Base-by-base conservation (phyloP, 495 filamentous ascomycete genomes). In the Talaromyces liani region DNA sequence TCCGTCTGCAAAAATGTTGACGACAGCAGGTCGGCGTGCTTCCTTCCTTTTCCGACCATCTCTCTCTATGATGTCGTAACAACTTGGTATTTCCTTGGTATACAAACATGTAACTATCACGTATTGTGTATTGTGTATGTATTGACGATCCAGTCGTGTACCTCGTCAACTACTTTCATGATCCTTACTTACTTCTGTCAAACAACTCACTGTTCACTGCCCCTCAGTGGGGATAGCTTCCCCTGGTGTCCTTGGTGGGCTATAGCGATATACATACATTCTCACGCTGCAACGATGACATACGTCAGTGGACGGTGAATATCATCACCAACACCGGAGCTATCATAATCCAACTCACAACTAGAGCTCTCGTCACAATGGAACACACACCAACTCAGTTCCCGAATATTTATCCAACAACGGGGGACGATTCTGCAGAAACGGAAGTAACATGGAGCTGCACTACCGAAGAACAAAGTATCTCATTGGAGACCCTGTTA, bases 291-390 rank as follows among this genome's bases (percentile, higher is more conserved):
- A 49, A 49, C 7, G 9, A 47, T 18, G 36, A 60, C 58, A 47
- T 49, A 20, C 45, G n/a, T 12, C 18, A 22, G n/a, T 49, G n/a
- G 45, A 49, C 45, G 18, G 6, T 47, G 41, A 18, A 18, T 18
- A 6, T 36, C n/a, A 59, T 29, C 27, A 2, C 18, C 10, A 14
- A 22, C 22, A 14, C 18, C 14, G 36, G n/a, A 39, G 31, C 33
- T 5, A n/a, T 14, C 58, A 41, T 47, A 14, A 24, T n/a, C 7
- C 22, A 22, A 10, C 34, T 27, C n/a, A n/a, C 33, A 39, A 2
- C 78, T 20, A 98, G 73, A 69, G 97, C 92, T 66, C 91, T 86
- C 82, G 34, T 87, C 82, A 29, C 6, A 31, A 56, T 60, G 53
- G 73, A 72, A 66, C 64, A 72, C 58, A 65, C 64, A 56, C 64